Base-by-base conservation (phyloP, 2,329 filamentous ascomycete species). In the Emmonsiellopsis sp. region DNA sequence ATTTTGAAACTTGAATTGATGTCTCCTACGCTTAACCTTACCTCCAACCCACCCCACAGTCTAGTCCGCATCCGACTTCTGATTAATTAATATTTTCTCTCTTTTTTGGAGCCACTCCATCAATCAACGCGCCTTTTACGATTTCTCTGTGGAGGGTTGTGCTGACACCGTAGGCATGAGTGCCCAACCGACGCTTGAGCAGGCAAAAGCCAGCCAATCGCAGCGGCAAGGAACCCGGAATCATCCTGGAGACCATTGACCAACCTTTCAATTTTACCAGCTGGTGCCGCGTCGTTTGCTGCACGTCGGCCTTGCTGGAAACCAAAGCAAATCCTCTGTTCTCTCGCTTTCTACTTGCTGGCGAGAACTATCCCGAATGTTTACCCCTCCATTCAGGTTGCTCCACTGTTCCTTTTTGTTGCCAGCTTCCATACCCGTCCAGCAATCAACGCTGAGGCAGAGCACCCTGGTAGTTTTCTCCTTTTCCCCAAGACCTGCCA, bases 151-250 rank as follows among this genome's bases (percentile, higher is more conserved):
- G 55, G 52, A 50, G 58, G 54, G 52, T 56, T 56, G 53, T 53
- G 26, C 50, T 59, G 58, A 58, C 45, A 57, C 62, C 65, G 66
- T 66, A 70, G 62, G 70, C 62, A 69, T 69, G 65, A 66, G 65
- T 73, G 70, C 70, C 69, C 70, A 72, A 71, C 65, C 58, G 59
- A 56, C 46, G 10, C 46, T 49, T 26, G 55, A 65, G 62, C 57
- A 48, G 44, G 42, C 61, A 53, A 60, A 58, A 63, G 62, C 65
- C 64, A 62, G 59, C 67, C 63, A 70, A 69, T 69, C 66, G 67
- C 45, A 35, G 42, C 43, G 15, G 41, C 51, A 53, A 53, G 38
- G 51, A 56, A 56, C 34, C 50, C 56, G 51, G 51, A 51, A 52
- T 45, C n/a, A 30, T 16, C 51, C 45, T 50, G 46, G 40, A 52